Evolutionary conservation across 306 rosid genomes (phyloP).

Genomic region (Cicer pinnatifidum): DNA sequence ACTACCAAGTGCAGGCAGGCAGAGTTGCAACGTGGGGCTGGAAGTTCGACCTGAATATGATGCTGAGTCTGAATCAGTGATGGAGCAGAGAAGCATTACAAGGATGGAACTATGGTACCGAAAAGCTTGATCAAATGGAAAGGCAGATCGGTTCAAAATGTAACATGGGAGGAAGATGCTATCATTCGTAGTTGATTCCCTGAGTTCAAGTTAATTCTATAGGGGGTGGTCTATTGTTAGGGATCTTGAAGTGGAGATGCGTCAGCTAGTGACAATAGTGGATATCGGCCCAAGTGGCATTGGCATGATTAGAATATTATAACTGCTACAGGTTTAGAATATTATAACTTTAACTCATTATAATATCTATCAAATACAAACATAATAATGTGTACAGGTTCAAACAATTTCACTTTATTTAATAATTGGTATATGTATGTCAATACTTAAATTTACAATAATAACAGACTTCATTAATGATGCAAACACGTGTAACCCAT

Average conservation of each 20-base stretch:
- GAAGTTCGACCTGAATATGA: not conserved
- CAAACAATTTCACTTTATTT: too few relatives aligned
- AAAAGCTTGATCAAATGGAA: not conserved
- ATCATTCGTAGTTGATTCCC: not conserved
- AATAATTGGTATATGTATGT: too few relatives aligned
- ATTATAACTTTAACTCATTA: too few relatives aligned
- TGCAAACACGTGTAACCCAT: too few relatives aligned
- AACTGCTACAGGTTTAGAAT: not conserved
- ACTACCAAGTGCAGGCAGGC: not conserved
- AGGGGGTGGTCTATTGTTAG: not conserved
- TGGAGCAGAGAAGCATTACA: not conserved
- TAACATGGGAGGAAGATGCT: not conserved
- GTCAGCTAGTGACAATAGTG: not conserved
- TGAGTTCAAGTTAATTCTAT: not conserved
- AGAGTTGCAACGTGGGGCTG: not conserved
- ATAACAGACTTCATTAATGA: too few relatives aligned
- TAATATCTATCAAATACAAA: too few relatives aligned
- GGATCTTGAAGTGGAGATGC: not conserved
- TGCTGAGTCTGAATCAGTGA: not conserved
- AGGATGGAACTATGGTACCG: not conserved
- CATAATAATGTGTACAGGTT: too few relatives aligned
- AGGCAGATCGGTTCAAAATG: not conserved
- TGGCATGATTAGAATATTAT: not conserved
- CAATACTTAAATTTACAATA: too few relatives aligned
- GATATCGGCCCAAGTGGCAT: not conserved